A percentile compares a stretch with the other conserved stretches of the same genome.
Evolutionary conservation across 75 land plant genomes (phyloP).

Genomic region (Isoetes taiwanensis): DNA sequence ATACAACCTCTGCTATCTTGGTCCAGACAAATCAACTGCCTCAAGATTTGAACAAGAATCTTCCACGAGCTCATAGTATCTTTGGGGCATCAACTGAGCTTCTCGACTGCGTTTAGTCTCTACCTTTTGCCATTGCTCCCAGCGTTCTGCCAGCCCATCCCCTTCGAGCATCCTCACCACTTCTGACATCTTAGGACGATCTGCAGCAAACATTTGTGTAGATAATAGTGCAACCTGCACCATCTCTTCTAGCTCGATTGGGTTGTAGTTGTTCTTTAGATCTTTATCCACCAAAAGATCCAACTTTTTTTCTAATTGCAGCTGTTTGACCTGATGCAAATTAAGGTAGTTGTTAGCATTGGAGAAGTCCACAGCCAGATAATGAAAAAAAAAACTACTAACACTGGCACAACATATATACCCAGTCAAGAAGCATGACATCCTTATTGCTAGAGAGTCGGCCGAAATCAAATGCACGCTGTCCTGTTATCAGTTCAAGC

Average conservation of each 20-base stretch:
- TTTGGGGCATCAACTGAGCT: slow-evolving; percentile 5
- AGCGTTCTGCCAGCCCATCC: slow-evolving; percentile 33
- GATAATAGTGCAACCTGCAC: slow-evolving; percentile 45
- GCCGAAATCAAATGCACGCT: background rate
- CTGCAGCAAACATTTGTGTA: slow-evolving; percentile 19
- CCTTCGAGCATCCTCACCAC: slow-evolving; percentile 41
- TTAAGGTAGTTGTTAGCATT: too few relatives aligned
- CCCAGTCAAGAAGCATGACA: too few relatives aligned
- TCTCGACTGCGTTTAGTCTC: slow-evolving; percentile 16
- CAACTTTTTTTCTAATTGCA: slow-evolving; percentile 49
- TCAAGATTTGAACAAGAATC: slow-evolving; percentile 15
- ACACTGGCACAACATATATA: too few relatives aligned
- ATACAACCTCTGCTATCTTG: too few relatives aligned
- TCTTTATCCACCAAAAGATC: slow-evolving; percentile 44
- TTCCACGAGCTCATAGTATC: slow-evolving; percentile 24
- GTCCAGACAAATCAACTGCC: slow-evolving; percentile 16
- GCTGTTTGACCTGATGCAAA: slow-evolving; percentile 51
- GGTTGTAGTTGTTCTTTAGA: slow-evolving; percentile 36
- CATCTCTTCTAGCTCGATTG: slow-evolving; percentile 42
- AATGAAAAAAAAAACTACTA: too few relatives aligned
- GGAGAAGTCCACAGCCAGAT: too few relatives aligned
- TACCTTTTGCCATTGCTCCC: slow-evolving; percentile 35
- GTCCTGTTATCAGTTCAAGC: slow-evolving; percentile 3
- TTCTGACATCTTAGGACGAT: slow-evolving; percentile 42
- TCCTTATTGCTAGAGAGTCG: slow-evolving; percentile 1